phyloP scores from a whole-genome alignment of 2,329 filamentous ascomycete species.

The Diplodia intermedia region DNA sequence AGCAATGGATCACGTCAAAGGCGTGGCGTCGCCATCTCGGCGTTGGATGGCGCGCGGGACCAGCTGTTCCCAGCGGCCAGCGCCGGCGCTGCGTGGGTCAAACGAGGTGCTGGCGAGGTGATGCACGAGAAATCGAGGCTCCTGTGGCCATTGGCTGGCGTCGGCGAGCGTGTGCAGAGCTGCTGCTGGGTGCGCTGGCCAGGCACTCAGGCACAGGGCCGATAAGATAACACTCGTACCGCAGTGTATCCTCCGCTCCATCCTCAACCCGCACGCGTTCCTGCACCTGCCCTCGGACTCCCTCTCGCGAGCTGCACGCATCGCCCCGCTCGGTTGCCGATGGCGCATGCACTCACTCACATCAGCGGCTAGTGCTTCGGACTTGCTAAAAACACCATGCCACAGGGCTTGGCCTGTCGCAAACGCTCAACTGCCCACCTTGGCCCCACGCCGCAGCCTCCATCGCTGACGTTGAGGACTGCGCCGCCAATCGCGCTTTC shows the following conservation, averaged over 20 bases:
- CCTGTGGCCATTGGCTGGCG: slow-evolving; percentile 12
- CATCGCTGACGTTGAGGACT: slow-evolving; percentile 4
- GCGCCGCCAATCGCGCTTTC: slow-evolving; percentile 6
- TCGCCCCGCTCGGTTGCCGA: slow-evolving; percentile 17
- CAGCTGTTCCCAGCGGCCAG: background rate
- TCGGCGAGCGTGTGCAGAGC: background rate
- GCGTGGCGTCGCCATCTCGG: slow-evolving; percentile 27
- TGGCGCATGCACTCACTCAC: slow-evolving; percentile 22
- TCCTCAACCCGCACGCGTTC: background rate
- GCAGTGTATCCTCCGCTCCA: background rate
- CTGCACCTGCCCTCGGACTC: slow-evolving; percentile 7
- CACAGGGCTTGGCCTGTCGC: slow-evolving; percentile 1
- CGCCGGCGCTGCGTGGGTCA: background rate
- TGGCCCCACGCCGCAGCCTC: slow-evolving; percentile 2
- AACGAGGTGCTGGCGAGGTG: background rate
- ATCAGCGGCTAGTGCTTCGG: slow-evolving; percentile 16
- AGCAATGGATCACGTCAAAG: slow-evolving; percentile 10
- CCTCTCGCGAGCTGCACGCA: background rate
- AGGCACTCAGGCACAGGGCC: no score
- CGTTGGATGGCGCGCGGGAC: slow-evolving; percentile 13
- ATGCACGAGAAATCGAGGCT: slow-evolving; percentile 8
- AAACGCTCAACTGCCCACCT: background rate
- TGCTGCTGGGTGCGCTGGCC: slow-evolving; percentile 21
- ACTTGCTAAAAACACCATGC: slow-evolving; percentile 26
- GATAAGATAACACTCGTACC: slow-evolving; percentile 12